Evolutionary conservation across 1,139 yeast species (phyloP), one percentile per base, ranked within the genome.

Genomic region (Kluyveromyces sp.): DNA sequence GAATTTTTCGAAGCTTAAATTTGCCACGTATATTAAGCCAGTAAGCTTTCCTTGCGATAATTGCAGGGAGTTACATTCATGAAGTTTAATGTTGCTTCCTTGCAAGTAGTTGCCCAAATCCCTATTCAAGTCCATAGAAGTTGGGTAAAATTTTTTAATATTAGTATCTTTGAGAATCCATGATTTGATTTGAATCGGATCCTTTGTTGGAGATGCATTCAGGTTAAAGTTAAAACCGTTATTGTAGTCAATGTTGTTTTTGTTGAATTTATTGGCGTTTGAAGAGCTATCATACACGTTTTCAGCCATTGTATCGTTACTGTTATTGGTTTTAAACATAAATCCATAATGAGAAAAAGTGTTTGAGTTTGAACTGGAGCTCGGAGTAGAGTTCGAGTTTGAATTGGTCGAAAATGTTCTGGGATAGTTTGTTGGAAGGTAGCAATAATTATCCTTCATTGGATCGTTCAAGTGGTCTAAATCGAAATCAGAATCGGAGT

Each of bases 1-100:
- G 34, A 52, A 52, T 47, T 63, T 63, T 45, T 63, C 66, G 45
- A 57, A 63, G 43, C 54, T 55, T 44, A 63, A 46, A 50, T 63
- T 63, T 36, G 57, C 53, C 29, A 59, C 65, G 36, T 56, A 53
- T 25, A 62, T 45, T 40, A 50, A 49, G 30, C 65, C 65, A 28
- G 60, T 53, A 8, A 50, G 26, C 26, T 43, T 45, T 21, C 43
- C 43, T n/a, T 41, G 34, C 27, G 43, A 41, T 8, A 41, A 32
- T n/a, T 41, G 38, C 27, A 34, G 15, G 2, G 39, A 34, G 34
- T 41, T 41, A 15, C 38, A 34, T 26, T 31, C 33, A 44, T 57
- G 56, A 37, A 61, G 50, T 43, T 55, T 57, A 37, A 61, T 60
- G 44, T 61, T 60, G 42, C 54, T 53, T 26, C 57, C 59, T 26